Conservation (phyloP, 2,329 filamentous ascomycete species). For the Scedosporium boydii region DNA sequence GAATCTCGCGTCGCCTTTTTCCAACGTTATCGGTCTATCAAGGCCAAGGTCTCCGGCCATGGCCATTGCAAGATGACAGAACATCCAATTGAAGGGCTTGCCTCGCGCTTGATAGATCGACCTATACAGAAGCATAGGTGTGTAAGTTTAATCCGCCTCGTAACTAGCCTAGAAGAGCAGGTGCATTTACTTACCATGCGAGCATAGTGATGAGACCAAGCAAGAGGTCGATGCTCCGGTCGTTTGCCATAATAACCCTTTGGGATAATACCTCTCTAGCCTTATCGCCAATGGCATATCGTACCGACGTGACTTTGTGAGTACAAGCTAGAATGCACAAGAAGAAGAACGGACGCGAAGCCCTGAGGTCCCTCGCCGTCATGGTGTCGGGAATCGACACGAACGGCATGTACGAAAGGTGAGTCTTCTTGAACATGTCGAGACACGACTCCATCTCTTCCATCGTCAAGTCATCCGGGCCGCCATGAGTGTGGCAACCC, state of each 20-base stretch:
- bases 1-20: slow-evolving; percentile 19
- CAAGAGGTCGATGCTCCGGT: slow-evolving; percentile 41
- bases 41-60: slow-evolving; percentile 37
- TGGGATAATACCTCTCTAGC: slow-evolving; percentile 34
- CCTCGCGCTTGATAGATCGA: background rate
- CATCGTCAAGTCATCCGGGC: background rate
- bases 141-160: too few relatives aligned
- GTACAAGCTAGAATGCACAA: slow-evolving; percentile 37
- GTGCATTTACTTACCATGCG: slow-evolving; percentile 27
- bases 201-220: slow-evolving; percentile 36
- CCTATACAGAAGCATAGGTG: background rate
- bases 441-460: background rate
- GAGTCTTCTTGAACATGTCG: background rate
- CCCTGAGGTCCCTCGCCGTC: slow-evolving; percentile 27
- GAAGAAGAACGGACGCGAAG: slow-evolving; percentile 38
- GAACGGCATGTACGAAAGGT: slow-evolving; percentile 29
- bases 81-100: slow-evolving; percentile 35
- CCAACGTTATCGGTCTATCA: slow-evolving; percentile 25
- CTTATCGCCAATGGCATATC: slow-evolving; percentile 27
- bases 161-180: too few relatives aligned
- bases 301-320: slow-evolving; percentile 29
- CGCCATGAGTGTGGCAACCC: background rate
- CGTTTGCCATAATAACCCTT: slow-evolving; percentile 36
- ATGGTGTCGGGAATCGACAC: slow-evolving; percentile 27
- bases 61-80: slow-evolving; percentile 30